phyloP scores from a whole-genome alignment of 371 early-diverging fungal species.

The Mucor sp. region DNA sequence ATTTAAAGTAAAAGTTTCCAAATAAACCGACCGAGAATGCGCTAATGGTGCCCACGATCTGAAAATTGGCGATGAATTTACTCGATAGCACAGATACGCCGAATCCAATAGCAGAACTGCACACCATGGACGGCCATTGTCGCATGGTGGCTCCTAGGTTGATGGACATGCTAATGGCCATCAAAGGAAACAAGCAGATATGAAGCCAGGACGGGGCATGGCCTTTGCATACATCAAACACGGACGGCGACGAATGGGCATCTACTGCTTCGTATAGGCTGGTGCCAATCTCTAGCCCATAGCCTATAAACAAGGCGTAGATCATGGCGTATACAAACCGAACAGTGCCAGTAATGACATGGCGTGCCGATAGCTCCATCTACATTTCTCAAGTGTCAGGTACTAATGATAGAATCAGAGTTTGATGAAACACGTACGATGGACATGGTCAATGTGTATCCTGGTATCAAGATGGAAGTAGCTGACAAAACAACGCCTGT shows the following conservation, averaged over 20 bases:
- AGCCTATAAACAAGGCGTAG: conserved; percentile 71
- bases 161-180: conserved; percentile 24
- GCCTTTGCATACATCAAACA: conserved; percentile 26
- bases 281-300: conserved; percentile 73
- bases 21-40: conserved; percentile 47
- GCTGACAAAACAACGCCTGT: conserved; percentile 30
- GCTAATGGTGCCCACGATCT: conserved; percentile 49
- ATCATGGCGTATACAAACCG: conserved; percentile 75
- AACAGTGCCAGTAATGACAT: conserved; percentile 80
- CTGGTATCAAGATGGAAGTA: conserved; percentile 66
- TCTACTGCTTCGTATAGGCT: conserved; percentile 45
- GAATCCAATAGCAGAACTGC: conserved; percentile 22
- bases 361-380: conserved; percentile 78
- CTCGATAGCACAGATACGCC: conserved; percentile 19
- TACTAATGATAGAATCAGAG: background rate
- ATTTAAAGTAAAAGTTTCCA: conserved; percentile 45
- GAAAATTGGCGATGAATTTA: conserved; percentile 17
- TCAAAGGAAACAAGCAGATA: conserved; percentile 17
- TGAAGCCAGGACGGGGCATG: conserved; percentile 22
- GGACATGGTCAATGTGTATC: conserved; percentile 66
- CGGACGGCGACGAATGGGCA: conserved; percentile 17
- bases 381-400: conserved; percentile 4
- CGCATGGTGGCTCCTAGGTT: conserved; percentile 18
- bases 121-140: conserved; percentile 25
- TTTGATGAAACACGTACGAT: conserved; percentile 48